Evolutionary conservation across 805 yeast genomes (phyloP).

Genomic region (Hanseniaspora nectarophila): DNA sequence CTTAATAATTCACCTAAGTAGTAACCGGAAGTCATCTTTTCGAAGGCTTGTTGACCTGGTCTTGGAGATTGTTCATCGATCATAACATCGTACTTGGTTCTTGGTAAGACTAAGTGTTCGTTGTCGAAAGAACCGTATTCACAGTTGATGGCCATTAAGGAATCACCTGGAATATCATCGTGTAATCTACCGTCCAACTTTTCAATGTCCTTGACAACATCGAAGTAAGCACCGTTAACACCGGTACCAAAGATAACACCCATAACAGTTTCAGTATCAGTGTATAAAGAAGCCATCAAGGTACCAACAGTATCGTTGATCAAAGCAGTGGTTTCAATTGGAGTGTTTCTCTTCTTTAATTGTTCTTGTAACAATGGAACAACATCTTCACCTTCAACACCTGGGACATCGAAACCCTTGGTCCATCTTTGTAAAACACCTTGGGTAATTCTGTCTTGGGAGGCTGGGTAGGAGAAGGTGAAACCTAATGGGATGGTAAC

Average conservation of each 20-base stretch:
- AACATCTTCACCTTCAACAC: slow-evolving; percentile 89
- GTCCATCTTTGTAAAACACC: slow-evolving; percentile 95
- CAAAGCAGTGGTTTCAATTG: slow-evolving; percentile 79
- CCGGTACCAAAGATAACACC: slow-evolving; percentile 97
- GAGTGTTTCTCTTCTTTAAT: slow-evolving; percentile 49
- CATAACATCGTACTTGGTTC: slow-evolving; percentile 73
- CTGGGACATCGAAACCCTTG: slow-evolving; percentile 87
- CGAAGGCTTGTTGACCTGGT: slow-evolving; percentile 91
- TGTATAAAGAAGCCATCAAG: slow-evolving; percentile 84
- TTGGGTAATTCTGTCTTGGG: slow-evolving; percentile 68
- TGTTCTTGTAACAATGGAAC: slow-evolving; percentile 81
- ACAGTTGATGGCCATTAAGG: slow-evolving; percentile 92
- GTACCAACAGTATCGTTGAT: slow-evolving; percentile 98
- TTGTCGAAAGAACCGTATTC: slow-evolving; percentile 97
- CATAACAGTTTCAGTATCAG: slow-evolving; percentile 80
- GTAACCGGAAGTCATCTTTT: slow-evolving; percentile 95
- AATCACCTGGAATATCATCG: slow-evolving; percentile 47
- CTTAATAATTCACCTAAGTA: slow-evolving; percentile 88
- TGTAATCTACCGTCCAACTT: slow-evolving; percentile 64
- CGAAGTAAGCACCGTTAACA: slow-evolving; percentile 93
- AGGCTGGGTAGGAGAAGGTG: slow-evolving; percentile 86
- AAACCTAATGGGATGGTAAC: slow-evolving; percentile 71
- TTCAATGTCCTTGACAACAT: slow-evolving; percentile 56
- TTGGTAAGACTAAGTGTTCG: slow-evolving; percentile 71
- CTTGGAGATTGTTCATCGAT: slow-evolving; percentile 84